phyloP scores from a whole-genome alignment of 306 rosid species.

The Luffa acutangula region DNA sequence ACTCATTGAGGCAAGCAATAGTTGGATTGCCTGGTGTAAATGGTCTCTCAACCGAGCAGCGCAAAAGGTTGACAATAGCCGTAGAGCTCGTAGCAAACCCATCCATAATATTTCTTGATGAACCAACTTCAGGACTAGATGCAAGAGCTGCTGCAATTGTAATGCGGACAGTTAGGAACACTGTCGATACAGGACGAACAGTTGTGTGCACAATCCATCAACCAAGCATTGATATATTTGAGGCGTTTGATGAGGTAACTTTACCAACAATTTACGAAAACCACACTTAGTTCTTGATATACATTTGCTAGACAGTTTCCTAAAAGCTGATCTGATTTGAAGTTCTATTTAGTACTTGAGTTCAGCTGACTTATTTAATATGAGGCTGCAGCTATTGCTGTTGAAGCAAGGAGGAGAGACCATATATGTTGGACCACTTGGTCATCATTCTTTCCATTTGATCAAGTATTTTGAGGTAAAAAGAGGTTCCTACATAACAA shows the following conservation, averaged over 20 bases:
- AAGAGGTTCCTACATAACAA: background rate
- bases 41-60: constrained; percentile 46
- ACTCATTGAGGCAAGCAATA: constrained; percentile 33
- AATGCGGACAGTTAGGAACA: constrained; percentile 48
- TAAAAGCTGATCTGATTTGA: background rate
- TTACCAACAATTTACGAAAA: background rate
- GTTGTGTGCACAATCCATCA: constrained; percentile 53
- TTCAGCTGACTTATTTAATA: background rate
- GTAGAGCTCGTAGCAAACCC: constrained; percentile 48
- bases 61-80: constrained; percentile 45
- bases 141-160: constrained; percentile 55
- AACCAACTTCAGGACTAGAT: constrained; percentile 52
- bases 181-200: constrained; percentile 43
- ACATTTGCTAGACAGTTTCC: background rate
- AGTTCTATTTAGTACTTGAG: background rate
- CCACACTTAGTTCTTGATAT: background rate
- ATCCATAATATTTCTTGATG: constrained; percentile 44
- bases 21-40: constrained; percentile 47
- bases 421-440: constrained; percentile 38
- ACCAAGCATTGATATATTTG: constrained; percentile 49
- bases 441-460: constrained; percentile 23
- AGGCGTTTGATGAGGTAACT: constrained; percentile 48
- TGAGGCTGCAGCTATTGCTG: constrained; percentile 26
- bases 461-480: constrained; percentile 35
- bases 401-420: constrained; percentile 36